Evolutionary conservation across 2,329 filamentous ascomycete genomes (phyloP).

Genomic region (Claviceps maximensis): DNA sequence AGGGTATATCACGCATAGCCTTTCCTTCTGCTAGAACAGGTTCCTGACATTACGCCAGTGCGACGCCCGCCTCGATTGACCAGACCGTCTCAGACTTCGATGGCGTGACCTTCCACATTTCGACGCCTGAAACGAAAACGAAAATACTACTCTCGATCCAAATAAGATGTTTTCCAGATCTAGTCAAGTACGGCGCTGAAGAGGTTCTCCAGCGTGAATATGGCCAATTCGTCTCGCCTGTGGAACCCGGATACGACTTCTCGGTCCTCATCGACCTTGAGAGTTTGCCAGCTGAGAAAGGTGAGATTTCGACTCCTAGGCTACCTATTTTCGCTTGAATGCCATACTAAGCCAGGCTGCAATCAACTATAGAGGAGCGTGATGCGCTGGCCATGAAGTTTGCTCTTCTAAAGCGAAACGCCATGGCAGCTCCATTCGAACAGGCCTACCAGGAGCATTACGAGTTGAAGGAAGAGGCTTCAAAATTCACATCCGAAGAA

Average conservation of each 20-base stretch:
- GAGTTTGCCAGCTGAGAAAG: slow-evolving; percentile 66
- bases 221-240: slow-evolving; percentile 73
- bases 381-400: slow-evolving; percentile 81
- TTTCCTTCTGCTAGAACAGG: not conserved
- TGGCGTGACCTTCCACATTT: slow-evolving; percentile 96
- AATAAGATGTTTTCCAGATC: slow-evolving; percentile 87
- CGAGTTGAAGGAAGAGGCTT: slow-evolving; percentile 71
- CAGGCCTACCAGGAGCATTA: slow-evolving; percentile 91
- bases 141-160: slow-evolving; percentile 91
- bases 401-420: slow-evolving; percentile 89
- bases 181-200: slow-evolving; percentile 86
- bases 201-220: slow-evolving; percentile 90
- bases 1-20: slow-evolving; percentile 37
- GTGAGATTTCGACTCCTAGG: slow-evolving; percentile 23
- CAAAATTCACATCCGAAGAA: slow-evolving; percentile 84
- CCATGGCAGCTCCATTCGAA: slow-evolving; percentile 97
- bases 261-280: slow-evolving; percentile 84
- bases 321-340: not conserved
- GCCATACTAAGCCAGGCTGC: not conserved
- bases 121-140: slow-evolving; percentile 83
- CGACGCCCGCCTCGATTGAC: slow-evolving; percentile 78
- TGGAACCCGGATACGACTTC: slow-evolving; percentile 92
- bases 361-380: slow-evolving; percentile 49
- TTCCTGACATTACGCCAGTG: slow-evolving; percentile 42
- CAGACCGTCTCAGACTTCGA: slow-evolving; percentile 99